Conservation (phyloP, 2,329 filamentous ascomycete genomes). For the Pseudogymnoascus sp. region DNA sequence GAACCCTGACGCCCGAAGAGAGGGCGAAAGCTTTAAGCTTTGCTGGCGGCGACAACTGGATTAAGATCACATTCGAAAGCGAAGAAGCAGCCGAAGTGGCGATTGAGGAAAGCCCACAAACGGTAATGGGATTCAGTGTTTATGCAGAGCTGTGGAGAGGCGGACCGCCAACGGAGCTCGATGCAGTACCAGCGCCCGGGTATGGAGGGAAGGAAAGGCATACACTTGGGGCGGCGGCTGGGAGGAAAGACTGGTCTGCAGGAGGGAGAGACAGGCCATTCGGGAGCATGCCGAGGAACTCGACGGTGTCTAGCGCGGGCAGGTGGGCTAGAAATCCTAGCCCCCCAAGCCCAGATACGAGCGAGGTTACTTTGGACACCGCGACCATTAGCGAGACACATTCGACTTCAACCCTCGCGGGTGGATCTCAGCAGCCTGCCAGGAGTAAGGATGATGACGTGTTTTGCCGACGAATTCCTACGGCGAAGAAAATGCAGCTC, state of each 20-base stretch:
- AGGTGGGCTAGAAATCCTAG: not conserved
- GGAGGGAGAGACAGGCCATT: not conserved
- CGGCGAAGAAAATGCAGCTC: slow-evolving; percentile 56
- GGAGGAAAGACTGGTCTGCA: not conserved
- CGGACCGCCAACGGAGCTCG: slow-evolving; percentile 56
- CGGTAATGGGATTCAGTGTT: slow-evolving; percentile 62
- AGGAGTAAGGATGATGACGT: slow-evolving; percentile 32
- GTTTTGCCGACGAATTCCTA: slow-evolving; percentile 58
- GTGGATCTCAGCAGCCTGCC: slow-evolving; percentile 12
- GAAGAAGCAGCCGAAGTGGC: slow-evolving; percentile 64
- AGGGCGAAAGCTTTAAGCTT: slow-evolving; percentile 73
- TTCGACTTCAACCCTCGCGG: slow-evolving; percentile 25
- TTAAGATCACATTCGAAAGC: slow-evolving; percentile 77
- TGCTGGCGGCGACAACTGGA: slow-evolving; percentile 83
- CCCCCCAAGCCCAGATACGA: not conserved
- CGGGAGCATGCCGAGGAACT: slow-evolving; percentile 3
- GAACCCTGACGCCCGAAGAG: slow-evolving; percentile 62
- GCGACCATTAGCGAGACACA: slow-evolving; percentile 35
- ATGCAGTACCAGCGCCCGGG: slow-evolving; percentile 43
- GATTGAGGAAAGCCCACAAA: slow-evolving; percentile 62
- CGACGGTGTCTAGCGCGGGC: not conserved
- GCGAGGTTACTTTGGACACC: slow-evolving; percentile 47
- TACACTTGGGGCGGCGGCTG: not conserved
- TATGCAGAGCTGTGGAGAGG: slow-evolving; percentile 65
- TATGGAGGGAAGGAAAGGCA: not conserved